Conservation (phyloP, 2,329 filamentous ascomycete species). For the Alternaria sp. region DNA sequence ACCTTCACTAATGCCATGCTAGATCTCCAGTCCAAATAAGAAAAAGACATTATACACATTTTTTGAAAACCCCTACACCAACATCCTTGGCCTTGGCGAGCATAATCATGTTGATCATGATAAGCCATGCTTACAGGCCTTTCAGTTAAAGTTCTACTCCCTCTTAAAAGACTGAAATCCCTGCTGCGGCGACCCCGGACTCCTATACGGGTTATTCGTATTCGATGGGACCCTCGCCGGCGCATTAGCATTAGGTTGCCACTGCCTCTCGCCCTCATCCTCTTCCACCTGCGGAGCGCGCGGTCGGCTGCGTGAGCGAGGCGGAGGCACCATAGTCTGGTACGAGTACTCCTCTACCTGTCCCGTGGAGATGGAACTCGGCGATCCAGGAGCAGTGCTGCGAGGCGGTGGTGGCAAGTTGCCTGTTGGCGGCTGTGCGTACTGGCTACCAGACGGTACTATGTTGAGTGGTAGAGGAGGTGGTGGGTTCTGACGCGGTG, state of each 20-base stretch:
- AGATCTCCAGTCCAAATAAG: background rate
- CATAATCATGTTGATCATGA: background rate
- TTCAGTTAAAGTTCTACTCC: constrained; percentile 8
- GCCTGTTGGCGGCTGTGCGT: constrained; percentile 32
- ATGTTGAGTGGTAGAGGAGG: constrained; percentile 44
- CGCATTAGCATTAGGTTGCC: constrained; percentile 13
- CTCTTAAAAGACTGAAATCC: constrained; percentile 16
- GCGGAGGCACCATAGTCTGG: constrained; percentile 45
- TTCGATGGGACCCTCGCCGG: background rate
- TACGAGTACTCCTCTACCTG: constrained; percentile 46
- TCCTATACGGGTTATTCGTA: constrained; percentile 29
- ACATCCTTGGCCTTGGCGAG: background rate
- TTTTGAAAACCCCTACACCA: background rate
- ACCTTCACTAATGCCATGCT: background rate
- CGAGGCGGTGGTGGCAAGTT: constrained; percentile 30
- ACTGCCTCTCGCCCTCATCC: constrained; percentile 28
- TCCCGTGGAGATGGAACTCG: constrained; percentile 44
- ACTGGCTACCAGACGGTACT: constrained; percentile 32
- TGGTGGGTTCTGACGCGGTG: constrained; percentile 31
- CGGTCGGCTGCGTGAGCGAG: constrained; percentile 31
- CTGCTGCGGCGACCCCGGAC: constrained; percentile 10
- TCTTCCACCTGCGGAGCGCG: constrained; percentile 28
- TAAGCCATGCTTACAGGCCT: background rate
- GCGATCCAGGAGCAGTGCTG: constrained; percentile 39
- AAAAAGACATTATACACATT: constrained; percentile 1